Percentiles rank a stretch among this genome's conserved stretches.
Evolutionary conservation across 768 basidiomycete genomes (phyloP).

Genomic region (Xanthoconium stramineum): DNA sequence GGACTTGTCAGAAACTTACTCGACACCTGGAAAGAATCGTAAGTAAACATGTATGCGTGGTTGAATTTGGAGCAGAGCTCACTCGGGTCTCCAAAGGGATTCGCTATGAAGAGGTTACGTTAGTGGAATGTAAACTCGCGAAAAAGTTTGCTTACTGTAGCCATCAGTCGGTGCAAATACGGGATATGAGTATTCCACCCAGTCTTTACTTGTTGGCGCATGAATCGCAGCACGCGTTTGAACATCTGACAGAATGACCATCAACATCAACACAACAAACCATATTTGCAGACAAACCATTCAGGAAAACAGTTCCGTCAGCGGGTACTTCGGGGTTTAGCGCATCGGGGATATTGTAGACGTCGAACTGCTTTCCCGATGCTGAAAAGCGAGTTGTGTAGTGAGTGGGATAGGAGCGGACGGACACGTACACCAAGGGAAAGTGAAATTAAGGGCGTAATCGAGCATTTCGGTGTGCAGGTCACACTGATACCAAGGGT

Average conservation of each 20-base stretch:
- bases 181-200: slow-evolving; percentile 28
- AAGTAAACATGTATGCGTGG: neutral
- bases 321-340: slow-evolving; percentile 41
- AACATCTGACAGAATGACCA: slow-evolving; percentile 37
- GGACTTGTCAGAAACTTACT: neutral
- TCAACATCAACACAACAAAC: slow-evolving; percentile 47
- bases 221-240: slow-evolving; percentile 56
- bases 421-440: slow-evolving; percentile 46
- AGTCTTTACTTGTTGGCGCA: slow-evolving; percentile 60
- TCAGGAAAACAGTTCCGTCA: slow-evolving; percentile 56
- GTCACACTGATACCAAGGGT: slow-evolving; percentile 61
- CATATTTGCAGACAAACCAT: slow-evolving; percentile 44
- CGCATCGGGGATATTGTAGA: slow-evolving; percentile 46
- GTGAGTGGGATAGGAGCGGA: neutral
- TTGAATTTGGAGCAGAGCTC: slow-evolving; percentile 3
- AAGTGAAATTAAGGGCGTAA: slow-evolving; percentile 68
- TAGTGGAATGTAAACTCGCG: neutral
- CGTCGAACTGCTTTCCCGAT: slow-evolving; percentile 35
- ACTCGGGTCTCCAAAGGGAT: slow-evolving; percentile 30
- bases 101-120: slow-evolving; percentile 3
- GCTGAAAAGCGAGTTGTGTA: neutral
- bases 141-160: slow-evolving; percentile 12
- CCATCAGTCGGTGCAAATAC: slow-evolving; percentile 15
- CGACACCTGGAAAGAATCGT: slow-evolving; percentile 22
- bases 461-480: slow-evolving; percentile 60